Evolutionary conservation across 805 yeast species (phyloP).

Genomic region (Cyberlindnera nakhonratchasimensis): DNA sequence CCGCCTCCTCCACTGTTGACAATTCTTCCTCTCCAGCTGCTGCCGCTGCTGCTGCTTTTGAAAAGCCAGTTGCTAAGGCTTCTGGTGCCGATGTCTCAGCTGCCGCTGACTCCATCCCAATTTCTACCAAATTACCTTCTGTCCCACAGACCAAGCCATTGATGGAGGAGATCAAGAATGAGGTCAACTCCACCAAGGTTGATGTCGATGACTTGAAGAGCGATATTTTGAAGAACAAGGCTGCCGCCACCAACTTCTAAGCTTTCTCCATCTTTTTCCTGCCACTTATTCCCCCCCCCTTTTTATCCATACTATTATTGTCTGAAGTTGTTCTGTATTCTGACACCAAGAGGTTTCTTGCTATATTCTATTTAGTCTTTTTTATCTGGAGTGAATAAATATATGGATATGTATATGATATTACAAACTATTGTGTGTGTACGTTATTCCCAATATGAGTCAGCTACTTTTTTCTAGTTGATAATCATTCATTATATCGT

Average conservation of each 20-base stretch:
- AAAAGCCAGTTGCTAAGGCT: conserved; percentile 18
- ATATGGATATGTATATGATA: background rate
- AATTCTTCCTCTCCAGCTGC: conserved; percentile 14
- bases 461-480: no score
- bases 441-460: no score
- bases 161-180: conserved; percentile 18
- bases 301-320: background rate
- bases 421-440: no score
- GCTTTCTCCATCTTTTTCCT: background rate
- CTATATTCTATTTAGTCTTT: no score
- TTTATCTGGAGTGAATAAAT: background rate
- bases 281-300: background rate
- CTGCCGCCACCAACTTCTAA: conserved; percentile 23
- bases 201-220: conserved; percentile 32
- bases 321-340: no score
- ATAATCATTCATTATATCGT: no score
- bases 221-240: conserved; percentile 31
- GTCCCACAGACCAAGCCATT: conserved; percentile 31
- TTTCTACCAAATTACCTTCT: conserved; percentile 30
- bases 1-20: conserved; percentile 66
- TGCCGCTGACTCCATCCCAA: conserved; percentile 4
- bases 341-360: no score
- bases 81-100: conserved; percentile 15
- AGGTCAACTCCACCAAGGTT: conserved; percentile 15
- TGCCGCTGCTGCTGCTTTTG: conserved; percentile 15